Percentiles rank a stretch among this genome's conserved stretches.
These are phyloP conservation scores for Panicum miliaceum DNA, from an alignment of 176 grass and related monocot genomes.

Conservation along the genomic window DNA sequence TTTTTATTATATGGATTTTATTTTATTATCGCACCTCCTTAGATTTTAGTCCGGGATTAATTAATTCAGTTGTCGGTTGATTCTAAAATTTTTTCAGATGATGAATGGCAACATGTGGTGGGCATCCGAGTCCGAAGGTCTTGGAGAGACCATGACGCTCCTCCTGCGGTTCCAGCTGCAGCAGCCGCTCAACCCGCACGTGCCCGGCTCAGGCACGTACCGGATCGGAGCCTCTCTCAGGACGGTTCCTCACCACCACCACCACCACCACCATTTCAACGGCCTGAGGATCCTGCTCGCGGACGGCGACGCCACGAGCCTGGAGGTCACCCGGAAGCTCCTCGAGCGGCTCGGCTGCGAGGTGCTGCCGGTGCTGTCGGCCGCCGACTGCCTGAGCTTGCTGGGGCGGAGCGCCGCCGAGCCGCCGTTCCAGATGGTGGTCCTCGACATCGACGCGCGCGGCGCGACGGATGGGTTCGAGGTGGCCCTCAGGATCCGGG, in stretches of 20 bases:
- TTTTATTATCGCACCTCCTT: too few relatives aligned
- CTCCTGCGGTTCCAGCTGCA: constrained; percentile 27
- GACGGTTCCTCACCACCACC: neutral
- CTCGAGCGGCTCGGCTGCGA: constrained; percentile 37
- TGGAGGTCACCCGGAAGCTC: constrained; percentile 35
- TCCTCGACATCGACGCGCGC: neutral
- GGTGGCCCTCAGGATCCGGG: constrained; percentile 30
- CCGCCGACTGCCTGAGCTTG: neutral
- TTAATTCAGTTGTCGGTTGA: too few relatives aligned
- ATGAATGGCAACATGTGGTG: constrained; percentile 15
- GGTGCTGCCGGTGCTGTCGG: constrained; percentile 15
- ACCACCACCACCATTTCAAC: constrained; percentile 1
- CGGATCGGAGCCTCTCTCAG: neutral
- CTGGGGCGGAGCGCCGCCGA: neutral
- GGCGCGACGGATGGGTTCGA: neutral
- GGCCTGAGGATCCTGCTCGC: constrained; percentile 39
- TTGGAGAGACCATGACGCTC: neutral
- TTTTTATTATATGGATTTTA: neutral
- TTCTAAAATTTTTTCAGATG: neutral
- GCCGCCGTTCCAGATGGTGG: constrained; percentile 16
- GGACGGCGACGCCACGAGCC: neutral
- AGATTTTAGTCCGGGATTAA: too few relatives aligned
- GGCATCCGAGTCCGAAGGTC: neutral
- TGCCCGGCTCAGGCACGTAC: neutral
- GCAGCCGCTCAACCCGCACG: neutral